A percentile compares a stretch with the other conserved stretches of the same genome.
phyloP scores from a whole-genome alignment of 306 rosid genomes.

The Fagus crenata region DNA sequence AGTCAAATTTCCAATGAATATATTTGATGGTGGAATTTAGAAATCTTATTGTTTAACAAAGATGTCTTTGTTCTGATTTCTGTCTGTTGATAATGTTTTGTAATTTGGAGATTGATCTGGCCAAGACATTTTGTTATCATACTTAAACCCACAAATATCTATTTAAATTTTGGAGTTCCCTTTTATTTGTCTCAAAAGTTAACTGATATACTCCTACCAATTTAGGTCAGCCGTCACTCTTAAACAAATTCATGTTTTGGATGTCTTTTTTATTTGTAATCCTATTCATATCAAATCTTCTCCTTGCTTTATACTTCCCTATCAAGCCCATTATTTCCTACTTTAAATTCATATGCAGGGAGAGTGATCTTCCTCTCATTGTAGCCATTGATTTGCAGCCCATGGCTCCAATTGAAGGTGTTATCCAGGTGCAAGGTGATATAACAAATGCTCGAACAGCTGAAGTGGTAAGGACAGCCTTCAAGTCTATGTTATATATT shows the following conservation, averaged over 20 bases:
- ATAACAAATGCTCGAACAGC: slow-evolving; percentile 96
- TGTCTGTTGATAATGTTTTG: not conserved
- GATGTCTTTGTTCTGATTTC: not conserved
- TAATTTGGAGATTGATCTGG: not conserved
- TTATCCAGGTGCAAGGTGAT: slow-evolving; percentile 98
- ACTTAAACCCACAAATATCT: not conserved
- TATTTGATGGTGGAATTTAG: not conserved
- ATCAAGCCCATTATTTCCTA: slow-evolving; percentile 33
- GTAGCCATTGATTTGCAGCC: slow-evolving; percentile 99
- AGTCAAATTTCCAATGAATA: not conserved
- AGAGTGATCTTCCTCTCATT: slow-evolving; percentile 79
- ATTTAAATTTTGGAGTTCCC: slow-evolving; percentile 1
- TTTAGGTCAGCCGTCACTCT: not conserved
- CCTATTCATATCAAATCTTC: not conserved
- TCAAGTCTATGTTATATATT: slow-evolving; percentile 5
- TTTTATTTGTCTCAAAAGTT: not conserved
- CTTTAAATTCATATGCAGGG: slow-evolving; percentile 51
- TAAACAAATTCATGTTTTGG: not conserved
- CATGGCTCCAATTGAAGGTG: slow-evolving; percentile 99
- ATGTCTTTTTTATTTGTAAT: not conserved
- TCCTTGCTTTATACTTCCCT: not conserved
- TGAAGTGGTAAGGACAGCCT: slow-evolving; percentile 59
- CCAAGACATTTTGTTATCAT: not conserved
- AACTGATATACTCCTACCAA: not conserved
- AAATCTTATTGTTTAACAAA: not conserved